Percentiles rank a stretch among this genome's conserved stretches.
Conservation (phyloP, 352 stramenopile genomes). For the Hyaloperonospora brassicae region DNA sequence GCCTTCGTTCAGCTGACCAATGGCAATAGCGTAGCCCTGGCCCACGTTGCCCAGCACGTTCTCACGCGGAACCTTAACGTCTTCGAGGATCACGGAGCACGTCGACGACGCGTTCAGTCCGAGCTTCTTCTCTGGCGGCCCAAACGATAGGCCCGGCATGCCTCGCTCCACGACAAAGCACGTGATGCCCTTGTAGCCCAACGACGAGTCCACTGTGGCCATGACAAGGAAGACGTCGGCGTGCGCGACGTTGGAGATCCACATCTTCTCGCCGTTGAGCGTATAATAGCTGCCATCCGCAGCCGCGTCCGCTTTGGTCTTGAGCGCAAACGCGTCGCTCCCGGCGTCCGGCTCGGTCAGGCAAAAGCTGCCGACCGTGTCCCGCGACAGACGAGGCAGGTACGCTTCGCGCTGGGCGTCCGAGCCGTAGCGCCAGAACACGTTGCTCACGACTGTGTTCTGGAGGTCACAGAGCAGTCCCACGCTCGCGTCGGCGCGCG, state of each 20-base stretch:
- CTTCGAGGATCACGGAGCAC: conserved; percentile 86
- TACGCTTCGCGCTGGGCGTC: conserved; percentile 78
- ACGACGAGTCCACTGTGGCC: conserved; percentile 77
- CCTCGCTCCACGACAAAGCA: conserved; percentile 92
- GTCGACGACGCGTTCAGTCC: conserved; percentile 90
- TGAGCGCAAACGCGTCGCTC: conserved; percentile 94
- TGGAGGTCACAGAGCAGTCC: conserved; percentile 94
- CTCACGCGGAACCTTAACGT: conserved; percentile 82
- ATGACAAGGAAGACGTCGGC: conserved; percentile 92
- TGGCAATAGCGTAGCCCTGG: conserved; percentile 91
- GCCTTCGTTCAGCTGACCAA: conserved; percentile 89
- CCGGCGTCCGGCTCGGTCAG: conserved; percentile 89
- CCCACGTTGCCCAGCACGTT: conserved; percentile 87
- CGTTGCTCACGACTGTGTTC: conserved; percentile 91
- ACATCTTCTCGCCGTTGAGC: conserved; percentile 91
- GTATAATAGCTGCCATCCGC: conserved; percentile 87
- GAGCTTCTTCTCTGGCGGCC: conserved; percentile 91
- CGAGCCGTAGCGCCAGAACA: conserved; percentile 72
- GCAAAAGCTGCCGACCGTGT: conserved; percentile 90
- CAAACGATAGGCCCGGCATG: conserved; percentile 80
- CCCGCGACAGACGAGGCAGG: conserved; percentile 53
- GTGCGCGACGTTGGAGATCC: conserved; percentile 92
- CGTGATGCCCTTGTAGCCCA: conserved; percentile 94
- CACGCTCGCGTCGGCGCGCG: conserved; percentile 90
- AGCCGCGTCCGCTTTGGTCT: conserved; percentile 81